Conservation (phyloP, 2,329 filamentous ascomycete genomes). For the Emergomyces pasteurianus region DNA sequence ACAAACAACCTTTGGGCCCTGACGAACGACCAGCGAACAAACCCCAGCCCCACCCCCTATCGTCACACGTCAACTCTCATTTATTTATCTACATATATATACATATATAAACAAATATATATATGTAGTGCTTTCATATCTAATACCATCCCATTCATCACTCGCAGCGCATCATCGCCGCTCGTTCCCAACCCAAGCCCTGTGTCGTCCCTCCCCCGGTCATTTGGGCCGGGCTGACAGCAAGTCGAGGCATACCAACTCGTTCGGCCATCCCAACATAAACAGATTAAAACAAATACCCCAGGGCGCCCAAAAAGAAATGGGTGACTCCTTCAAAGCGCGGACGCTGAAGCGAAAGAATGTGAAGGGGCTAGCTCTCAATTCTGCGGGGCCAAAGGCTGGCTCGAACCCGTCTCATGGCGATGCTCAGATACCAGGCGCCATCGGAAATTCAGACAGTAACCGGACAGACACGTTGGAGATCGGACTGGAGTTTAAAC, state of each 20-base stretch:
- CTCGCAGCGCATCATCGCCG: background rate
- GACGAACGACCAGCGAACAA: background rate
- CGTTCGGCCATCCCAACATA: conserved; percentile 5
- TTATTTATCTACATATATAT: background rate
- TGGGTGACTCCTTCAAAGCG: conserved; percentile 51
- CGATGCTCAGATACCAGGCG: conserved; percentile 50
- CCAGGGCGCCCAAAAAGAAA: conserved; percentile 20
- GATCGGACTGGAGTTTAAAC: conserved; percentile 93
- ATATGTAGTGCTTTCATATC: background rate
- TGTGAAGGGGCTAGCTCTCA: conserved; percentile 87
- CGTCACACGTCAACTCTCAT: background rate
- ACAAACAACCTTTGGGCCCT: background rate
- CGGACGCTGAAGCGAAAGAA: conserved; percentile 98
- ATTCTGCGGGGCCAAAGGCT: conserved; percentile 59
- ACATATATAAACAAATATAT: background rate
- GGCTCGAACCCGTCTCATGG: conserved; percentile 60
- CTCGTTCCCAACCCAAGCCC: background rate
- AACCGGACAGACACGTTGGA: conserved; percentile 64
- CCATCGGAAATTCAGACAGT: conserved; percentile 45
- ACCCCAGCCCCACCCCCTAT: background rate
- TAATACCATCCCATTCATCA: background rate
- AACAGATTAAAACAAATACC: background rate
- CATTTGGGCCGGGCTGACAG: background rate
- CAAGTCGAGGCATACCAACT: background rate
- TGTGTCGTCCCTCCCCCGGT: background rate